These are phyloP conservation scores for Eutrema japonicum DNA, from an alignment of 345 rosid species.

Conservation along the genomic window DNA sequence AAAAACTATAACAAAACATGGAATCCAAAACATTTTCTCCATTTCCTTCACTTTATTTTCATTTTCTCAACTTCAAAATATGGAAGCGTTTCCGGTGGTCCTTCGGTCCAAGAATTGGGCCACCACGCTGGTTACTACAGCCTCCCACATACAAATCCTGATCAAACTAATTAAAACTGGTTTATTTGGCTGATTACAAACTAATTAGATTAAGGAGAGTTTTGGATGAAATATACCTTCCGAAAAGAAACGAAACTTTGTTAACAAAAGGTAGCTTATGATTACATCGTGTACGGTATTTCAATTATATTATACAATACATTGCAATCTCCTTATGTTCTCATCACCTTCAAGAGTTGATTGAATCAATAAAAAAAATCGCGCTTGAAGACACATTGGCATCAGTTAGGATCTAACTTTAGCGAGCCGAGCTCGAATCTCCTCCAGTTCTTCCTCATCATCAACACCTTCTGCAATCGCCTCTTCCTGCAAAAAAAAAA, in stretches of 20 bases:
- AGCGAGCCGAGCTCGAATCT: constrained; percentile 85
- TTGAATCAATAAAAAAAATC: constrained; percentile 10
- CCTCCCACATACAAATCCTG: constrained; percentile 50
- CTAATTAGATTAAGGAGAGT: not conserved
- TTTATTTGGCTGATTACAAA: too few relatives aligned
- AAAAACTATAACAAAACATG: too few relatives aligned
- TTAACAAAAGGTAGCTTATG: constrained; percentile 13
- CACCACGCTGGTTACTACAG: constrained; percentile 83
- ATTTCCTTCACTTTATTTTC: too few relatives aligned
- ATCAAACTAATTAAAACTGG: too few relatives aligned
- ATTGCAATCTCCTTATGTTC: not conserved
- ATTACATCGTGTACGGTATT: constrained; percentile 22
- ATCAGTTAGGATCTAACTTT: constrained; percentile 75
- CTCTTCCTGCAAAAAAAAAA: constrained; percentile 59
- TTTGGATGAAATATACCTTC: not conserved
- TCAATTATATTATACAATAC: constrained; percentile 37
- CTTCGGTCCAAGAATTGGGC: constrained; percentile 64
- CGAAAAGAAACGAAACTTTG: not conserved
- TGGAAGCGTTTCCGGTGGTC: constrained; percentile 26
- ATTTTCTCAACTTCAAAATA: too few relatives aligned
- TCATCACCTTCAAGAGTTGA: constrained; percentile 7
- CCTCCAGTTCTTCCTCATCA: constrained; percentile 93
- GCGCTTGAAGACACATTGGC: constrained; percentile 4
- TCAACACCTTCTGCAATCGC: constrained; percentile 79
- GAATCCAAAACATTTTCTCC: too few relatives aligned